These are phyloP conservation scores for Cutaneotrichosporon cutaneum DNA, from an alignment of 1,284 basidiomycete genomes.

Conservation along the genomic window DNA sequence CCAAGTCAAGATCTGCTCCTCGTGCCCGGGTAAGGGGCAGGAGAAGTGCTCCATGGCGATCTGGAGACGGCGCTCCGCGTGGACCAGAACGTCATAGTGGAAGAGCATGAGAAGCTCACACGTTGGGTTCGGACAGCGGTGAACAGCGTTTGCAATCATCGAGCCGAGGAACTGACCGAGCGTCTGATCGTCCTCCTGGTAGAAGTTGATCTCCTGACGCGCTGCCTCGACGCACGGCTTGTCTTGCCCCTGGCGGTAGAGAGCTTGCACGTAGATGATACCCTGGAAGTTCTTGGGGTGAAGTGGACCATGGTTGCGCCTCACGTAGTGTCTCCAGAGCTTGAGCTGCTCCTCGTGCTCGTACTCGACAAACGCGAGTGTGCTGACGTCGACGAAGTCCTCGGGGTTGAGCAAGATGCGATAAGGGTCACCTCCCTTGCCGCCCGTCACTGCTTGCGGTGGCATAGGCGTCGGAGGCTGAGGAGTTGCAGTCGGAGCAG, in stretches of 20 bases:
- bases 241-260: conserved; percentile 50
- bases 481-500: background rate
- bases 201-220: conserved; percentile 78
- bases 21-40: conserved; percentile 54
- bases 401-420: conserved; percentile 47
- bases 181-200: conserved; percentile 87
- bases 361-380: conserved; percentile 67
- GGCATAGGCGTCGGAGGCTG: background rate
- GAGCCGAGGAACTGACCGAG: conserved; percentile 85
- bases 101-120: conserved; percentile 78
- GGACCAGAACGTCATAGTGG: conserved; percentile 85
- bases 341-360: conserved; percentile 79
- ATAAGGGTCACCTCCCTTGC: conserved; percentile 37
- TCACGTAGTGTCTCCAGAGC: conserved; percentile 88
- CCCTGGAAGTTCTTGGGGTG: conserved; percentile 91
- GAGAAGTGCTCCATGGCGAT: conserved; percentile 77
- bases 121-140: conserved; percentile 70
- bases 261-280: conserved; percentile 58
- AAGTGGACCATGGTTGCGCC: conserved; percentile 77
- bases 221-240: conserved; percentile 55
- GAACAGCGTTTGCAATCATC: conserved; percentile 68
- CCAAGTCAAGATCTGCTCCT: conserved; percentile 85
- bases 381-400: conserved; percentile 68
- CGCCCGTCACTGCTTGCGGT: background rate
- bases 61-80: conserved; percentile 79